phyloP scores from a whole-genome alignment of 805 yeast genomes.

The Myxozyma neotropica region DNA sequence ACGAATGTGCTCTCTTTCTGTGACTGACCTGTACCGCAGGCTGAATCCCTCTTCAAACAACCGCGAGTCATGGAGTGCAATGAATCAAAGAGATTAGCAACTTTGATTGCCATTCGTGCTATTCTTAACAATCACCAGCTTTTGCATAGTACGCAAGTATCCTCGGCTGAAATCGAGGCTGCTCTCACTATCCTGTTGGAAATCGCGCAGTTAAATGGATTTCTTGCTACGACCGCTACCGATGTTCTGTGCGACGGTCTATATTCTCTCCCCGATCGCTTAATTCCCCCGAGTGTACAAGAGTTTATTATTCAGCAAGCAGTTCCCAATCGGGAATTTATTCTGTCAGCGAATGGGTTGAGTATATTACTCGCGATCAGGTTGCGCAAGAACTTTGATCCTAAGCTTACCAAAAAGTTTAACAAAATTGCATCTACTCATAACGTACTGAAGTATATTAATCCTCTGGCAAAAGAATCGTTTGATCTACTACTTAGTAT shows the following conservation, averaged over 20 bases:
- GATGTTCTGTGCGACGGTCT: not conserved
- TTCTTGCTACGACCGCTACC: not conserved
- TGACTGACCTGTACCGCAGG: too few relatives aligned
- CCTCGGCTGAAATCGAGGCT: not conserved
- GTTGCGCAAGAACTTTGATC: not conserved
- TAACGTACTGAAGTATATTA: not conserved
- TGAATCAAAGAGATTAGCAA: not conserved
- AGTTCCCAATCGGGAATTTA: not conserved
- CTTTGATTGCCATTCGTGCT: slow-evolving; percentile 1
- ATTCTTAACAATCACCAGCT: not conserved
- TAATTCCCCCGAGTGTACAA: not conserved
- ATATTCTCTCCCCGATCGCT: not conserved
- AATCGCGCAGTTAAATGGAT: not conserved
- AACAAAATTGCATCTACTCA: not conserved
- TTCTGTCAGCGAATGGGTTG: not conserved
- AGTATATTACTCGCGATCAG: not conserved
- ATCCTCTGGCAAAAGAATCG: slow-evolving; percentile 1
- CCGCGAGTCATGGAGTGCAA: not conserved
- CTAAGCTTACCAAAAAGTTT: not conserved
- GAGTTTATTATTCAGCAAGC: not conserved
- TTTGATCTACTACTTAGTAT: not conserved
- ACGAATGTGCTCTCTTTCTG: too few relatives aligned
- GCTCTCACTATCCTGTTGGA: not conserved
- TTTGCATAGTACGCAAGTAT: not conserved
- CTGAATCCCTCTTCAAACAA: too few relatives aligned